A percentile compares a stretch with the other conserved stretches of the same genome.
These are phyloP conservation scores for Fusarium sp. DNA, from an alignment of 2,329 filamentous ascomycete species.

Conservation along the genomic window DNA sequence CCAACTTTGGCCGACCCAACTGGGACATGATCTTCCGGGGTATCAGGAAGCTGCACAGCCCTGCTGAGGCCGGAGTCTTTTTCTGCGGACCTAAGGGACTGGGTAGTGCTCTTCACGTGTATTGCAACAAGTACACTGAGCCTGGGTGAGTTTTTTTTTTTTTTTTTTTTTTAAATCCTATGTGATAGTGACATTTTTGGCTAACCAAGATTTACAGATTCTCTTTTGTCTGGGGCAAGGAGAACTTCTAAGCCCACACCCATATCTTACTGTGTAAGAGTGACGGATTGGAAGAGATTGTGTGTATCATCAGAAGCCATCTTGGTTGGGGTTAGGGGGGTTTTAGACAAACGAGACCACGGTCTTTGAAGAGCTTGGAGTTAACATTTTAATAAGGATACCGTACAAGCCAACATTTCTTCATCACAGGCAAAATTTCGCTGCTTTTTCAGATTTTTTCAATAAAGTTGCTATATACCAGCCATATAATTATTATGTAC, in stretches of 20 bases:
- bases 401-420: conserved; percentile 24
- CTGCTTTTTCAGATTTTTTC: conserved; percentile 9
- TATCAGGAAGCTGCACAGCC: conserved; percentile 81
- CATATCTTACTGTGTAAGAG: conserved; percentile 4
- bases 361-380: conserved; percentile 18
- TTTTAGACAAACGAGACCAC: conserved; percentile 6
- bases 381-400: conserved; percentile 38
- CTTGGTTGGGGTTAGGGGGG: conserved; percentile 1
- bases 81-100: conserved; percentile 88
- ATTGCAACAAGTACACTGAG: conserved; percentile 90
- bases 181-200: conserved; percentile 4
- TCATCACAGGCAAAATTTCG: conserved; percentile 16
- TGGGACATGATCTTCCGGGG: conserved; percentile 92
- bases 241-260: conserved; percentile 61
- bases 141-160: conserved; percentile 71
- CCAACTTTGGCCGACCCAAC: conserved; percentile 88
- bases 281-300: conserved; percentile 19
- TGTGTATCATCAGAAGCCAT: conserved; percentile 21
- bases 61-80: conserved; percentile 81
- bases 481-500: background rate
- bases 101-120: conserved; percentile 81
- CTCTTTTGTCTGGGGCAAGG: conserved; percentile 76
- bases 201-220: conserved; percentile 59
- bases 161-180: too few species aligned
- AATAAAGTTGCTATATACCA: conserved; percentile 3